These are phyloP conservation scores for Populus hybrid DNA, from an alignment of 441 rosid species.

Conservation along the genomic window DNA sequence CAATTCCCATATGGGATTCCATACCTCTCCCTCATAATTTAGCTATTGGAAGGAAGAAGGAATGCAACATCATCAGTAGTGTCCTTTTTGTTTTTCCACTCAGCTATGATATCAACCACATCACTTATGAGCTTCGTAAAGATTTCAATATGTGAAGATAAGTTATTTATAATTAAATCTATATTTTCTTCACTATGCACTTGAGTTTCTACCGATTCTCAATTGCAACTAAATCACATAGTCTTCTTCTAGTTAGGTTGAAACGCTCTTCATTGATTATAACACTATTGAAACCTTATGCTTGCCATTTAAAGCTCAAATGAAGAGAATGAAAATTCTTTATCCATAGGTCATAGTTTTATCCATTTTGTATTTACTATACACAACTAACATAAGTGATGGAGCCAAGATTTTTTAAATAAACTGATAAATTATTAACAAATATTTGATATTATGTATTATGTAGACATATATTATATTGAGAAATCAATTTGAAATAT, in stretches of 20 bases:
- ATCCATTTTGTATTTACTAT: constrained; percentile 11
- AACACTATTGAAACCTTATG: neutral
- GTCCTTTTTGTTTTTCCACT: no score
- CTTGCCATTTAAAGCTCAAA: constrained; percentile 8
- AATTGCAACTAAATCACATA: neutral
- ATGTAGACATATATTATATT: no score
- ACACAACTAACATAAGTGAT: neutral
- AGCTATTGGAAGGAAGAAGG: no score
- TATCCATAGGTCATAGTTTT: neutral
- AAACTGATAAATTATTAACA: no score
- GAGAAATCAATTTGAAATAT: no score
- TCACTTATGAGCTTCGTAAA: no score
- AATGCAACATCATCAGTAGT: neutral
- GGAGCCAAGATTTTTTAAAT: no score
- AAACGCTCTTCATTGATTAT: neutral
- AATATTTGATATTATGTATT: no score
- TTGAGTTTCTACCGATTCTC: neutral
- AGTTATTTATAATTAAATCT: neutral
- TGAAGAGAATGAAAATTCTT: constrained; percentile 8
- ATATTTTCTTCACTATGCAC: neutral
- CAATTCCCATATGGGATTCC: neutral
- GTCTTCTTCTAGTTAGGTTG: neutral
- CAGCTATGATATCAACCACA: no score
- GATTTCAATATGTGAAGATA: neutral
- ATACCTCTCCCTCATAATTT: neutral